phyloP scores from a whole-genome alignment of 2,329 filamentous ascomycete genomes.

The Metarhizium robertsii region DNA sequence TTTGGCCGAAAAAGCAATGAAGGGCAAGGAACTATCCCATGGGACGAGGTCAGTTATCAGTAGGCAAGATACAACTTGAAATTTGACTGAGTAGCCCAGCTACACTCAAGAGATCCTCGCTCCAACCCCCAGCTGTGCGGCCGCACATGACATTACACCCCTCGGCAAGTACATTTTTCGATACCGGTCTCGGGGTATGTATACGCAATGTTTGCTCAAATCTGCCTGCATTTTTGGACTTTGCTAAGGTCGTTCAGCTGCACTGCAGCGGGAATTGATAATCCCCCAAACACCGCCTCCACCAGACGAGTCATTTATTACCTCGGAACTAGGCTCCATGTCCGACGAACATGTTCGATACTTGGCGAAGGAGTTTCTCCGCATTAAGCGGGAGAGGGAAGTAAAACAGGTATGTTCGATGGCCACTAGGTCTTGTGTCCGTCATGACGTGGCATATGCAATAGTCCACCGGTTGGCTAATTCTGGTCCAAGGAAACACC shows the following conservation, averaged over 20 bases:
- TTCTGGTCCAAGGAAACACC: not conserved
- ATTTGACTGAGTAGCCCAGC: not conserved
- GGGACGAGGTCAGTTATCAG: conserved; percentile 9
- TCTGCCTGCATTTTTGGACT: not conserved
- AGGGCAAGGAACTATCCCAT: conserved; percentile 17
- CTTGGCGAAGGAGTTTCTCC: conserved; percentile 12
- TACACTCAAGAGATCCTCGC: not conserved
- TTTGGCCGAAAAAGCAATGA: conserved; percentile 16
- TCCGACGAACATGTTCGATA: conserved; percentile 10
- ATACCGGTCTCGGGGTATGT: conserved; percentile 15
- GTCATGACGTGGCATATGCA: not conserved
- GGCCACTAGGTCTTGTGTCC: not conserved
- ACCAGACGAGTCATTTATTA: not conserved
- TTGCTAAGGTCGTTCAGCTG: conserved; percentile 7
- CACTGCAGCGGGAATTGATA: conserved; percentile 13
- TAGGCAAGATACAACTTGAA: not conserved
- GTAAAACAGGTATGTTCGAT: not conserved
- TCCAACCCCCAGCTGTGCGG: not conserved
- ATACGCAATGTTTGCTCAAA: not conserved
- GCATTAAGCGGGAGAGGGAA: conserved; percentile 1
- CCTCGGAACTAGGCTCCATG: conserved; percentile 6
- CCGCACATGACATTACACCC: not conserved
- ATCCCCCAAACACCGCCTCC: conserved; percentile 11
- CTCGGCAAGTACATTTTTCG: conserved; percentile 9
- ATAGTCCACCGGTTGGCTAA: not conserved